Conservation (phyloP, 305 asterid genomes). For the Lippia alba region DNA sequence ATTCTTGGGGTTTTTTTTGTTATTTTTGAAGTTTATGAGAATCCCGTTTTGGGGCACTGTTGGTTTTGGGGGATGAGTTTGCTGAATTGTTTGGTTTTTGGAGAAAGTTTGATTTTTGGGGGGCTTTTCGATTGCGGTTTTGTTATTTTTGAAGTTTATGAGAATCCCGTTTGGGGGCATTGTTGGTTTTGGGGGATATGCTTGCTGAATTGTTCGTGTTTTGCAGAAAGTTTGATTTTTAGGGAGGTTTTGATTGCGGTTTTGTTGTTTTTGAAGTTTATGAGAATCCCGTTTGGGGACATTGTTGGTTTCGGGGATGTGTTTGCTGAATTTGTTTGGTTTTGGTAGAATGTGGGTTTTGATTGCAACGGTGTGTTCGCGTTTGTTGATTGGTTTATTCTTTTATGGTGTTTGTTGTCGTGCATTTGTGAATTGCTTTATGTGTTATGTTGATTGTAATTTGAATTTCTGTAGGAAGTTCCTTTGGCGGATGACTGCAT, state of each 20-base stretch:
- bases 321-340: slow-evolving; percentile 9
- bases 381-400: slow-evolving; percentile 11
- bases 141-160: slow-evolving; percentile 22
- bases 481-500: neutral
- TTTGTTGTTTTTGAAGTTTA: too few species aligned
- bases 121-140: neutral
- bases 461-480: slow-evolving; percentile 1
- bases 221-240: too few species aligned
- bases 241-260: too few species aligned
- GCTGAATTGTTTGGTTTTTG: slow-evolving; percentile 21
- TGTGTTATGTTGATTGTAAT: neutral
- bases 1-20: too few species aligned
- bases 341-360: neutral
- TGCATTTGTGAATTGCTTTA: neutral
- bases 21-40: too few species aligned
- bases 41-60: too few species aligned
- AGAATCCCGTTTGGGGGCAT: slow-evolving; percentile 18
- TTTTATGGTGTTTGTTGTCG: neutral
- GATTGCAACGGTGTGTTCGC: neutral
- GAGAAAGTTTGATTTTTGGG: neutral
- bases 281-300: too few species aligned
- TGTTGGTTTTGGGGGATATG: slow-evolving; percentile 25
- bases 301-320: too few species aligned
- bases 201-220: neutral
- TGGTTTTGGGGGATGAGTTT: too few species aligned